Percentiles rank a stretch among this genome's conserved stretches.
Conservation (phyloP, 192 early-diverging fungal genomes). For the Dissophora ornata region DNA sequence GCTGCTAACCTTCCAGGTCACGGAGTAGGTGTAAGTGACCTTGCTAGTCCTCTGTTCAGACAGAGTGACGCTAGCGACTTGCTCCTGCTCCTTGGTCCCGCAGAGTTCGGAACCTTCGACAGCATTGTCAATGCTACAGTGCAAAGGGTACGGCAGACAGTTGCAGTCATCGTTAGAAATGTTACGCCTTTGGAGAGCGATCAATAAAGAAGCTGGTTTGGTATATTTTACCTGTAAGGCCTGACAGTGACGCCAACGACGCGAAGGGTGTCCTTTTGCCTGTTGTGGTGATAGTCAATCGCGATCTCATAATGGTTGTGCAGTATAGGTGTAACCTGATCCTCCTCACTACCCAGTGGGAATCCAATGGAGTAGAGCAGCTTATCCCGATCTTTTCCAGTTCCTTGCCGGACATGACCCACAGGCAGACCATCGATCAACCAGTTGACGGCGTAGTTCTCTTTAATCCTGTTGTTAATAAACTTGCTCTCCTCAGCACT, state of each 20-base stretch:
- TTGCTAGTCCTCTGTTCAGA: conserved; percentile 25
- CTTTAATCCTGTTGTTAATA: conserved; percentile 84
- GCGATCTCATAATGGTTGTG: conserved; percentile 92
- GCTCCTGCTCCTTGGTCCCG: background rate
- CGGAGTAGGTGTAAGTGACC: conserved; percentile 73
- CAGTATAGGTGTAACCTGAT: conserved; percentile 54
- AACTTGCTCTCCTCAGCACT: conserved; percentile 83
- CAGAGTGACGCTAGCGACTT: conserved; percentile 4
- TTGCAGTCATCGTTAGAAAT: background rate
- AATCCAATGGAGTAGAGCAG: conserved; percentile 84
- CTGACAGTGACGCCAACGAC: conserved; percentile 90
- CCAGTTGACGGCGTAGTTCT: conserved; percentile 85
- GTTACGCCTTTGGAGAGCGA: background rate
- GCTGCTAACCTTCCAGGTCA: conserved; percentile 66
- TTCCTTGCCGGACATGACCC: conserved; percentile 60
- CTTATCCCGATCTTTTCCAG: conserved; percentile 62
- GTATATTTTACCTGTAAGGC: conserved; percentile 70
- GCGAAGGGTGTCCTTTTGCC: conserved; percentile 69
- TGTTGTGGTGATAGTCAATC: conserved; percentile 83
- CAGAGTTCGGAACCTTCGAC: background rate
- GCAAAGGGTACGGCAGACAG: too few relatives aligned
- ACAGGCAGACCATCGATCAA: conserved; percentile 93
- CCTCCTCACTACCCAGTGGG: conserved; percentile 70
- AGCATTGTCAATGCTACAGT: conserved; percentile 15
- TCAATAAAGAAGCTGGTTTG: background rate